phyloP scores from a whole-genome alignment of 768 basidiomycete genomes.

The Sporobolomyces roseus region DNA sequence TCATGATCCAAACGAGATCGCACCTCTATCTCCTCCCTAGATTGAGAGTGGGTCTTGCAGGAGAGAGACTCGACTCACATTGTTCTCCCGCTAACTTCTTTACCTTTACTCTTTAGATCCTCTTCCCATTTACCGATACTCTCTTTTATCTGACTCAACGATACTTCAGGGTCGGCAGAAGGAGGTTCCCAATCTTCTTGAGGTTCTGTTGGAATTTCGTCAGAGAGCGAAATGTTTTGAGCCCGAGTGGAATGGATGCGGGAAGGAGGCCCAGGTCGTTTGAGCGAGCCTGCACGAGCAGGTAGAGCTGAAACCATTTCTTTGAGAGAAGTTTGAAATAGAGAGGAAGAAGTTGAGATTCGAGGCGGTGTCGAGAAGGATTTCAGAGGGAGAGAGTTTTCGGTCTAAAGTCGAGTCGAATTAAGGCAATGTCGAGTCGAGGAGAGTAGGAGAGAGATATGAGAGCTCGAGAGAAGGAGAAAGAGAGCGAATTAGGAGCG shows the following conservation, averaged over 20 bases:
- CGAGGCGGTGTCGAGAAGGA: slow-evolving; percentile 6
- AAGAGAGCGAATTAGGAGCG: slow-evolving; percentile 2
- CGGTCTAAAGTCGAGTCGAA: no score
- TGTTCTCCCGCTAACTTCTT: slow-evolving; percentile 77
- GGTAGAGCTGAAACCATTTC: slow-evolving; percentile 5
- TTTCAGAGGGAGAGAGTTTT: neutral
- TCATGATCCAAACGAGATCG: slow-evolving; percentile 1
- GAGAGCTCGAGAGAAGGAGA: neutral
- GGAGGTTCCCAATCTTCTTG: slow-evolving; percentile 35
- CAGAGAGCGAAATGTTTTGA: slow-evolving; percentile 20
- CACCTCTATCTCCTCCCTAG: no score
- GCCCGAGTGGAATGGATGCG: slow-evolving; percentile 26
- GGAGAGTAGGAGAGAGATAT: neutral
- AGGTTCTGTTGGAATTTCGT: slow-evolving; percentile 23
- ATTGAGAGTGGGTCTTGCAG: neutral
- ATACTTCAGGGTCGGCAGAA: slow-evolving; percentile 37
- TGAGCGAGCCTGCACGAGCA: slow-evolving; percentile 11
- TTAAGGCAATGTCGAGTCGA: neutral
- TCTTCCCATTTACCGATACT: slow-evolving; percentile 70
- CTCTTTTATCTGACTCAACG: slow-evolving; percentile 63
- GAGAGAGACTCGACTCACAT: slow-evolving; percentile 66
- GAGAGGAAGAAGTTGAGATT: no score
- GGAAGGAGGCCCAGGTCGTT: slow-evolving; percentile 19
- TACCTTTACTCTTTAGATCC: slow-evolving; percentile 64
- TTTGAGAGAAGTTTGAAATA: neutral